Conservation (phyloP, 768 basidiomycete genomes). For the Imleria badia region DNA sequence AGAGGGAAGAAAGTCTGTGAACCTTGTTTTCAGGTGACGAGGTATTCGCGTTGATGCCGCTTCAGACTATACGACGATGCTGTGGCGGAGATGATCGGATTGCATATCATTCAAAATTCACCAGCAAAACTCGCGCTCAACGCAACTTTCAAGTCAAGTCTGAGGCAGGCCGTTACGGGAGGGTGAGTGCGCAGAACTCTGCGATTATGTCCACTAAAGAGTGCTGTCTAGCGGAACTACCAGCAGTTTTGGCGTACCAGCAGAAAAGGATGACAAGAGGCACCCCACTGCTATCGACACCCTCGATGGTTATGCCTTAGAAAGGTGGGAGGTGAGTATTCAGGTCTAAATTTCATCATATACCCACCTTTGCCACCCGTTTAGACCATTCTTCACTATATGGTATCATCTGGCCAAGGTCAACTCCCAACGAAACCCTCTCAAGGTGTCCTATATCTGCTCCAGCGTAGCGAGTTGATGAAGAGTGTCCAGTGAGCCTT, state of each 20-base stretch:
- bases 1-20: slow-evolving; percentile 66
- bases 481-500: slow-evolving; percentile 56
- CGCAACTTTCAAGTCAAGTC: slow-evolving; percentile 70
- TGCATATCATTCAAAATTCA: slow-evolving; percentile 69
- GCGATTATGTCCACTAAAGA: slow-evolving; percentile 6
- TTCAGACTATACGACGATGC: slow-evolving; percentile 72
- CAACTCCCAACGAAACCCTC: slow-evolving; percentile 74
- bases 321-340: slow-evolving; percentile 81
- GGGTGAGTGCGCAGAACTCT: slow-evolving; percentile 55
- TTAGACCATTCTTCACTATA: slow-evolving; percentile 94
- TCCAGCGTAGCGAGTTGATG: slow-evolving; percentile 89
- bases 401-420: slow-evolving; percentile 92
- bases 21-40: background rate
- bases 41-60: background rate
- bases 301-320: slow-evolving; percentile 79
- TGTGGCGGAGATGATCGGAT: slow-evolving; percentile 55
- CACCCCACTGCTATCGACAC: slow-evolving; percentile 52
- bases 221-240: slow-evolving; percentile 57
- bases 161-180: slow-evolving; percentile 84
- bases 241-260: slow-evolving; percentile 82
- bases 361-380: background rate
- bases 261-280: slow-evolving; percentile 61
- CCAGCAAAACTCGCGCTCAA: slow-evolving; percentile 67
- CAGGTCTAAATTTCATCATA: background rate
- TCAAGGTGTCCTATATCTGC: slow-evolving; percentile 77